Conservation (phyloP, 1,284 basidiomycete genomes). For the Moesziomyces globuligerus region DNA sequence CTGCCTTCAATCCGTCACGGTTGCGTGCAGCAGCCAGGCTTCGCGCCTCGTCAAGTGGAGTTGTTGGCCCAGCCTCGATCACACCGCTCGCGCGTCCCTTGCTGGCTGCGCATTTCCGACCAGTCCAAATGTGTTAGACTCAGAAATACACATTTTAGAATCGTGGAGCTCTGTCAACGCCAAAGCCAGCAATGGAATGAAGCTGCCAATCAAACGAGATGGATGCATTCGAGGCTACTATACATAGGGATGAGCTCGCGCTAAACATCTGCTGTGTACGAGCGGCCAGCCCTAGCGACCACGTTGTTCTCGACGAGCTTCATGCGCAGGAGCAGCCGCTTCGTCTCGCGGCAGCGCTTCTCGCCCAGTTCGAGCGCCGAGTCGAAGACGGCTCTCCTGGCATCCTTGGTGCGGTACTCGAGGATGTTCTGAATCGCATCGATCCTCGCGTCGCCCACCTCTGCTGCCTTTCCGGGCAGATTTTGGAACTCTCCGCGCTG, state of each 20-base stretch:
- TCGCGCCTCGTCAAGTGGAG: conserved; percentile 19
- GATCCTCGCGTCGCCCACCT: conserved; percentile 81
- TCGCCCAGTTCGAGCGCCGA: conserved; percentile 77
- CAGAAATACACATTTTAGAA: conserved; percentile 3
- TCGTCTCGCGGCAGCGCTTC: conserved; percentile 77
- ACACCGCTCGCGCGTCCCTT: conserved; percentile 40
- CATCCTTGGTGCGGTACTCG: conserved; percentile 78
- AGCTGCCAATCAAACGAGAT: too few species aligned
- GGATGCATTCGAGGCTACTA: neutral
- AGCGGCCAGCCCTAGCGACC: conserved; percentile 23
- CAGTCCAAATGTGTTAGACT: neutral
- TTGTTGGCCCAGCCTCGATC: conserved; percentile 23
- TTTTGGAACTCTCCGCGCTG: conserved; percentile 79
- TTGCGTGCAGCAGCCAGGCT: neutral
- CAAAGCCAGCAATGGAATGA: neutral
- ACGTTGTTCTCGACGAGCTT: conserved; percentile 71
- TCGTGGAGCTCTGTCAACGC: too few species aligned
- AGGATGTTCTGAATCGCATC: conserved; percentile 73
- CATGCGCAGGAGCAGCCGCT: conserved; percentile 80
- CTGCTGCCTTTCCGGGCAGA: conserved; percentile 77
- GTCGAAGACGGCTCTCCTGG: conserved; percentile 77
- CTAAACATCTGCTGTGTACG: conserved; percentile 22
- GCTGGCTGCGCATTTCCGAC: conserved; percentile 4
- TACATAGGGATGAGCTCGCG: neutral
- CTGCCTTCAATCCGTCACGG: neutral